A percentile compares a stretch with the other conserved stretches of the same genome.
phyloP scores from a whole-genome alignment of 2,329 filamentous ascomycete species.

The Cladosporium sp. region DNA sequence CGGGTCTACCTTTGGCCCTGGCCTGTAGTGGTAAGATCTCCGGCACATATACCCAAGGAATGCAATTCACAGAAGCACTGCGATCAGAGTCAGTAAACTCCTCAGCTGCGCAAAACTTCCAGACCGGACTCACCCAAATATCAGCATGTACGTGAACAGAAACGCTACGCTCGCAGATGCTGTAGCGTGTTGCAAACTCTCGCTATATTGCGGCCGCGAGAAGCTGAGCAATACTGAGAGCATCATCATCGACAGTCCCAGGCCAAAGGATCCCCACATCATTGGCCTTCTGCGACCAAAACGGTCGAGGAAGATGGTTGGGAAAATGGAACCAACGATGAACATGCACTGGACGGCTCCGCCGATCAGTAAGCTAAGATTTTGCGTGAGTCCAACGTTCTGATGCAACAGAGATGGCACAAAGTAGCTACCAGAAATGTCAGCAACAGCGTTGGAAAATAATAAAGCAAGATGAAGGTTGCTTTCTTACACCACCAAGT shows the following conservation, averaged over 20 bases:
- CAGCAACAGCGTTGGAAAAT: neutral
- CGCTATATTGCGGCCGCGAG: constrained; percentile 24
- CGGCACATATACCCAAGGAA: constrained; percentile 54
- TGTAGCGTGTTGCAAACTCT: constrained; percentile 36
- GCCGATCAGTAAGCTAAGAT: constrained; percentile 51
- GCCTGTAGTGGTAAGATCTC: constrained; percentile 55
- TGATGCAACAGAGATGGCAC: constrained; percentile 48
- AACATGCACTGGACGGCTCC: constrained; percentile 48
- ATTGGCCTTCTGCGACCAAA: constrained; percentile 41
- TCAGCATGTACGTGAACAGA: constrained; percentile 49
- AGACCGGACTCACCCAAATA: constrained; percentile 23
- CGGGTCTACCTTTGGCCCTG: constrained; percentile 45
- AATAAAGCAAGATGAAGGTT: too few relatives aligned
- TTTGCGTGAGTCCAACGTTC: constrained; percentile 50
- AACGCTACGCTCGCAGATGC: constrained; percentile 52
- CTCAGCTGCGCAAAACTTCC: neutral
- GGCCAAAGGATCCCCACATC: constrained; percentile 39
- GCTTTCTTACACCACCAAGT: constrained; percentile 40
- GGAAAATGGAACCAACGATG: constrained; percentile 47
- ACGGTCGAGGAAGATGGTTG: constrained; percentile 50
- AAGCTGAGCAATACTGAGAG: constrained; percentile 48
- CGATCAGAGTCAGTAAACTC: constrained; percentile 39
- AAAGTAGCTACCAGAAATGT: constrained; percentile 38
- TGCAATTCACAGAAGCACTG: constrained; percentile 50
- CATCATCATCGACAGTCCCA: constrained; percentile 45